Evolutionary conservation across 2,329 filamentous ascomycete genomes (phyloP), one percentile per base, ranked within the genome.

Genomic region (Trichoderma atrobrunneum): DNA sequence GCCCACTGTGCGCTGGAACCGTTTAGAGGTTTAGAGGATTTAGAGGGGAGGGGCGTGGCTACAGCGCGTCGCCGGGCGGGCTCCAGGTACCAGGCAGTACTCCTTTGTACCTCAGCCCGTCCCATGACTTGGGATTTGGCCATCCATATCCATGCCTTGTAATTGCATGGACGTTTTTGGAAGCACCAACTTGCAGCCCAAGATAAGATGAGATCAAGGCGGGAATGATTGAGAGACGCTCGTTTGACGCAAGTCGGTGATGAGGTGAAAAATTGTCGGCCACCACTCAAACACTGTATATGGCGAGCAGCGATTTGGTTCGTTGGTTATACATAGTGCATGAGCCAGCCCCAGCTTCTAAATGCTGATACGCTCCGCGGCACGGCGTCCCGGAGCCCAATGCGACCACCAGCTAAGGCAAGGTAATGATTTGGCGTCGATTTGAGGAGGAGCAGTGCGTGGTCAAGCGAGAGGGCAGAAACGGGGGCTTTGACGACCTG

Each of bases 281-380:
- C 48, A 54, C 48, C 48, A 54, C 48, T 54, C 48, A 54, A 54
- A 54, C 21, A 21, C 48, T 7, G 11, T 14, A 54, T 14, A 24
- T 51, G 43, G 10, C 43, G 7, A 21, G 21, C 43, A 21, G 10
- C 43, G 18, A 51, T 51, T 51, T 51, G 43, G 43, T 51, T 21
- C 43, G 18, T 21, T 51, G 43, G 43, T 51, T 21, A 11, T 51
- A 21, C n/a, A 51, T 11, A 7, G 48, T 36, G 59, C 59, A 54
- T 65, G 62, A 28, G 62, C 62, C 54, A 39, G 65, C 65, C 65
- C 63, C 65, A 32, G 65, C 51, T 54, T 43, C 51, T 43, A 28
- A 24, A 61, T 60, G 66, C 56, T 61, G 56, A 69, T 68, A 68
- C 65, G 65, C 34, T 68, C 51, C 65, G 65, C 65, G 65, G 54